Evolutionary conservation across 495 filamentous ascomycete genomes (phyloP), one percentile per base, ranked within the genome.

Genomic region (Hyaloscypha bicolor): DNA sequence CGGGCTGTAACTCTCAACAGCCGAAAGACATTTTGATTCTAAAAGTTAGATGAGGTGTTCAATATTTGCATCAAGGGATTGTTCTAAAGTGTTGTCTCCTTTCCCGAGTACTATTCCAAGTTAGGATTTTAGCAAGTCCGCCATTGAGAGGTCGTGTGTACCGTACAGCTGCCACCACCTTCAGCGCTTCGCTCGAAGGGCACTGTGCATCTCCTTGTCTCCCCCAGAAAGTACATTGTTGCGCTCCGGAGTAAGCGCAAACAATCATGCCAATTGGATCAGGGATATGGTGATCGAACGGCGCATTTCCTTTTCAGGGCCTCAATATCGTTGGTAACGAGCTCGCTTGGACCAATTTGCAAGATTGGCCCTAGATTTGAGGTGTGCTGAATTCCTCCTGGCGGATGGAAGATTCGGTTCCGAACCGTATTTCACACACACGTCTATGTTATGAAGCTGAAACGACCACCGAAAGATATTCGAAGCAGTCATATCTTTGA

Each of bases 341-440:
- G 64, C 56, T 76, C 64, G 48, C 79, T 79, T 11, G 80, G 79
- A 25, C 77, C 79, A 56, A 81, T 78, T n/a, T 79, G 73, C 2
- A 76, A 77, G 5, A 81, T 63, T 6, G 77, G 65, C 6, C 78
- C 78, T 80, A n/a, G 9, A 19, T 19, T 45, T 3, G 42, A 9
- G 14, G 6, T 19, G 14, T n/a, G n/a, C n/a, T n/a, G n/a, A n/a
- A n/a, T n/a, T n/a, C n/a, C n/a, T n/a, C n/a, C n/a, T n/a, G n/a
- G n/a, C 3, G 14, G 42, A 45, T 45, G 3, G 8, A 9, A 19
- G 42, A 16, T 16, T 9, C 9, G 14, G 14, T 12, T 16, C 6
- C 9, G 42, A 6, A 45, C 42, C 42, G 14, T 45, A 45, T 45
- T 45, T 45, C 42, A 6, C 42, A 45, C 42, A 45, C 14, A 12